Evolutionary conservation across 805 yeast species (phyloP), one percentile per base, ranked within the genome.

Genomic region (Candida wancherniae): DNA sequence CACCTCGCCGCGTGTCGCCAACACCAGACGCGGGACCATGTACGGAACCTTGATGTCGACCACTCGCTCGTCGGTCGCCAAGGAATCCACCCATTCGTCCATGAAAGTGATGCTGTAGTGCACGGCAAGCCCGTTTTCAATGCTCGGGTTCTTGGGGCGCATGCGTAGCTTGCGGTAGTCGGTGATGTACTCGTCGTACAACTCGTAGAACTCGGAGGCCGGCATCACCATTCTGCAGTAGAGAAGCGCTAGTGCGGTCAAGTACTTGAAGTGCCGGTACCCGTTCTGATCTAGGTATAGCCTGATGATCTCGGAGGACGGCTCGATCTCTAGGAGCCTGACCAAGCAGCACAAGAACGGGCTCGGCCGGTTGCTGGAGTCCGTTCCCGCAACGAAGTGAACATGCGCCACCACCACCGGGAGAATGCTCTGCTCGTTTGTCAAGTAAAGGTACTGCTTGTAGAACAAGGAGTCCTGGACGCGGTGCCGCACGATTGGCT

Each of bases 41-140:
- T 85, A 40, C 0, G 95, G 95, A 28, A 90, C 50, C 2, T 84
- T 75, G 31, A 87, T 59, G 28, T 84, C 96, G 44, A 83, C 72
- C 13, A 82, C 80, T 37, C 85, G 67, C 22, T 72, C 74, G 20
- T 70, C 63, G 1, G 50, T 61, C 15, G 81, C 53, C 27, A 90
- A 51, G 23, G 59, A 57, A 45, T 90, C 95, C 0, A 77, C 71
- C 48, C 80, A 72, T 49, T 80, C 90, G 54, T 90, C 97, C 59
- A 90, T 67, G 47, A 75, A 70, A 4, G 47, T 47, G 13, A 63
- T 19, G 14, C 63, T 58, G 31, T 76, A 54, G 19, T 51, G 59
- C 6, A 51, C 44, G 3, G 61, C 55, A 1, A 39, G 57, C 4
- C 55, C 57, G 4, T 36, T 19, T 18, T 26, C 34, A 15, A 53